Conservation (phyloP, 441 rosid species). For the Bocquillonia castaneifolia region DNA sequence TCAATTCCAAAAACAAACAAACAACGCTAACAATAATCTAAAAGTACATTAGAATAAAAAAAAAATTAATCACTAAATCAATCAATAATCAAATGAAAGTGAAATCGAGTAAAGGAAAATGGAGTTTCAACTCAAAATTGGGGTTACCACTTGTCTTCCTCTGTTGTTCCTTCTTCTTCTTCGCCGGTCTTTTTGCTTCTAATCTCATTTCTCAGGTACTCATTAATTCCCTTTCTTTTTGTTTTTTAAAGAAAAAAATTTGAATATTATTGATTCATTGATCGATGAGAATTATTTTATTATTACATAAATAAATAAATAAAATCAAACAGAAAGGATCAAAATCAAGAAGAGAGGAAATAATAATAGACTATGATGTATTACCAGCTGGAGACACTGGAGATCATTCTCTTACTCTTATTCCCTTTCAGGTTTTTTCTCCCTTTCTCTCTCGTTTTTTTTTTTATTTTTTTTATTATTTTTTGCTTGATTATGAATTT, state of each 20-base stretch:
- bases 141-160: conserved; percentile 33
- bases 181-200: conserved; percentile 44
- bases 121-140: conserved; percentile 36
- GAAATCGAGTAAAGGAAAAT: conserved; percentile 28
- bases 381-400: conserved; percentile 46
- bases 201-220: conserved; percentile 43
- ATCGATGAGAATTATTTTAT: not conserved
- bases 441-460: too few species aligned
- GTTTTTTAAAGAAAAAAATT: not conserved
- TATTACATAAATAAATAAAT: conserved; percentile 18
- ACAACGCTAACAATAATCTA: too few species aligned
- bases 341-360: conserved; percentile 30
- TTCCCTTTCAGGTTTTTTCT: conserved; percentile 73
- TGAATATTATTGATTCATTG: not conserved
- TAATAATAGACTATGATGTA: conserved; percentile 14
- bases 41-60: too few species aligned
- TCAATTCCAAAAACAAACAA: too few species aligned
- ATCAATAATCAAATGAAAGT: conserved; percentile 38
- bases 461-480: not conserved
- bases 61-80: too few species aligned
- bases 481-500: not conserved
- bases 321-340: conserved; percentile 21
- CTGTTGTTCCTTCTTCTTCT: conserved; percentile 44
- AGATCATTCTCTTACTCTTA: conserved; percentile 39
- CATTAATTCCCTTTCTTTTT: not conserved